These are phyloP conservation scores for Xylariaceae sp. DNA, from an alignment of 2,329 filamentous ascomycete genomes.

Conservation along the genomic window DNA sequence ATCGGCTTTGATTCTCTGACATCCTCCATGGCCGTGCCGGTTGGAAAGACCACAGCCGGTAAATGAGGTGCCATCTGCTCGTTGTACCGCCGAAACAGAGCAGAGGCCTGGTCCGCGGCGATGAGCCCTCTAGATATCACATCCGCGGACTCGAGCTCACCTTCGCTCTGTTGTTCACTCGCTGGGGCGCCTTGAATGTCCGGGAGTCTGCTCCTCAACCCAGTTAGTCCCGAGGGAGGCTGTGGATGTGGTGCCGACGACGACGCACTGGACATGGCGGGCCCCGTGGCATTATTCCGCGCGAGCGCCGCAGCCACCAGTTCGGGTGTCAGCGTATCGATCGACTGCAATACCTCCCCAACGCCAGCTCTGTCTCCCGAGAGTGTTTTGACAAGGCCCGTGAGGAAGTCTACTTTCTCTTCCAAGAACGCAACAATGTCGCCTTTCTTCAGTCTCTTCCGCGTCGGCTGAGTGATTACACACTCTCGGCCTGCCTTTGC, in stretches of 20 bases:
- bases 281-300: no score
- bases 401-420: conserved; percentile 85
- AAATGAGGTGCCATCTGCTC: conserved; percentile 56
- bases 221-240: no score
- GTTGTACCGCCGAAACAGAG: conserved; percentile 54
- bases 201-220: no score
- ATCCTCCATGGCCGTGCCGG: conserved; percentile 47
- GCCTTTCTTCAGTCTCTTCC: conserved; percentile 87
- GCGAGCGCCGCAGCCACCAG: no score
- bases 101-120: conserved; percentile 47
- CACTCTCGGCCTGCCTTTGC: conserved; percentile 74
- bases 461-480: conserved; percentile 65
- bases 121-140: conserved; percentile 56
- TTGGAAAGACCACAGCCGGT: conserved; percentile 56
- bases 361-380: no score
- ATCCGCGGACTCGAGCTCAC: conserved; percentile 35
- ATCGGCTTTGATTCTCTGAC: conserved; percentile 56
- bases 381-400: conserved; percentile 70
- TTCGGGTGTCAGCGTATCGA: no score
- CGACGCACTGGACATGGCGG: no score
- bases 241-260: no score
- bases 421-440: conserved; percentile 86
- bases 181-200: no score
- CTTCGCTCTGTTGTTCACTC: no score
- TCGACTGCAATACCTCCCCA: no score